Percentiles rank a stretch among this genome's conserved stretches.
phyloP scores from a whole-genome alignment of 2,329 filamentous ascomycete genomes.

The Hortaea werneckii region DNA sequence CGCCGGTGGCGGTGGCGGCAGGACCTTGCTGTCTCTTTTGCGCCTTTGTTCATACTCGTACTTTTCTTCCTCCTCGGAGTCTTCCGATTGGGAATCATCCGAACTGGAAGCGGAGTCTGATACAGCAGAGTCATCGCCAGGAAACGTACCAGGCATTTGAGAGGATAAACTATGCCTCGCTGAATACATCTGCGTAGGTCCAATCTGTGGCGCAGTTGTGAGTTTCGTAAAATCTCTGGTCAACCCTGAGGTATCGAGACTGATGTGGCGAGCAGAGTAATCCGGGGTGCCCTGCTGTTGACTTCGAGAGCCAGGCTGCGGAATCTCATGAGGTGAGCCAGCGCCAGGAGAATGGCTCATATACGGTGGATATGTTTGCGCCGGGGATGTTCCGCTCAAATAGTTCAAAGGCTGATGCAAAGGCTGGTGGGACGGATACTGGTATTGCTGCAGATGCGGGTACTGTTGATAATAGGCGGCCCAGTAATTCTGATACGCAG shows the following conservation, averaged over 20 bases:
- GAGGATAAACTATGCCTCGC: constrained; percentile 1
- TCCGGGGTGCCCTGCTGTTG: constrained; percentile 1
- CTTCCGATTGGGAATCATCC: not conserved
- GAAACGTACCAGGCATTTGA: constrained; percentile 3
- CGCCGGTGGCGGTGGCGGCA: constrained; percentile 9
- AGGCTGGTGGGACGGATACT: not conserved
- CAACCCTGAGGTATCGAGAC: constrained; percentile 8
- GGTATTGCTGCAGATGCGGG: not conserved
- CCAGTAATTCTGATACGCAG: constrained; percentile 16
- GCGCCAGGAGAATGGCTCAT: too few species aligned
- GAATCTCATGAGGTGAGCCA: too few species aligned
- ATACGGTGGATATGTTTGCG: not conserved
- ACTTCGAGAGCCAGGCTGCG: too few species aligned
- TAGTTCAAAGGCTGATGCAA: constrained; percentile 2
- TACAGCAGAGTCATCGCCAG: constrained; percentile 2
- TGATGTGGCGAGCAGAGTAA: constrained; percentile 18
- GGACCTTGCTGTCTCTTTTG: constrained; percentile 7
- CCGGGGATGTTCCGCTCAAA: constrained; percentile 10
- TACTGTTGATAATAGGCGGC: constrained; percentile 6
- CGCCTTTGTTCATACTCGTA: not conserved
- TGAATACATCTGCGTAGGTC: not conserved
- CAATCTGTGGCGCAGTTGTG: not conserved
- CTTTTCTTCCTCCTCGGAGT: constrained; percentile 7
- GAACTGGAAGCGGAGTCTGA: constrained; percentile 2
- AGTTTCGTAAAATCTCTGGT: constrained; percentile 2